These are phyloP conservation scores for Penicilliopsis zonata DNA, from an alignment of 495 filamentous ascomycete species.

Conservation along the genomic window DNA sequence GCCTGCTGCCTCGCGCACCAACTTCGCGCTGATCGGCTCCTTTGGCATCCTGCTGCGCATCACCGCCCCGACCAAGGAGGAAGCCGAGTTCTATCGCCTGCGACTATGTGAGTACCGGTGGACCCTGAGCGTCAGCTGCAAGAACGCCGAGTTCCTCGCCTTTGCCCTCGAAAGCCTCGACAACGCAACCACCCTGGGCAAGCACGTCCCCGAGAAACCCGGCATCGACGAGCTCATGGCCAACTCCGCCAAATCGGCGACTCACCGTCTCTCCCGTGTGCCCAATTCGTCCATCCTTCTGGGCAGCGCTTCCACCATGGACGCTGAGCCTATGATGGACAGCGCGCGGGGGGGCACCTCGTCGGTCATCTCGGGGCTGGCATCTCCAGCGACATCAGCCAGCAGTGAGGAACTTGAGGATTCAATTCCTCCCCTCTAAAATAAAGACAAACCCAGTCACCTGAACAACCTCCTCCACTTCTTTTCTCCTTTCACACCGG, in stretches of 20 bases:
- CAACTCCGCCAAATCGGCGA: slow-evolving; percentile 16
- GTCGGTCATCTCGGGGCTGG: slow-evolving; percentile 19
- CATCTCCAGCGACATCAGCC: slow-evolving; percentile 20
- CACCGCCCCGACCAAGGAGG: slow-evolving; percentile 73
- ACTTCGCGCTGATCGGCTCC: slow-evolving; percentile 43
- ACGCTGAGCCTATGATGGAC: slow-evolving; percentile 4
- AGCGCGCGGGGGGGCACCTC: slow-evolving; percentile 12
- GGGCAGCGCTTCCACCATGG: slow-evolving; percentile 10
- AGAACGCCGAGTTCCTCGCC: slow-evolving; percentile 59
- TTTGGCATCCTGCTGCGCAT: slow-evolving; percentile 66
- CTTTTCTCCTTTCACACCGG: neutral
- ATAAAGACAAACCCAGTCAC: no score
- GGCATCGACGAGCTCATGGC: slow-evolving; percentile 38
- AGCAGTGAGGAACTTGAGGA: slow-evolving; percentile 14
- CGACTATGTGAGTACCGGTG: slow-evolving; percentile 83
- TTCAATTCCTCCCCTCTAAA: slow-evolving; percentile 8
- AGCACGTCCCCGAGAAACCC: slow-evolving; percentile 35
- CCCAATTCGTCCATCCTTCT: slow-evolving; percentile 1
- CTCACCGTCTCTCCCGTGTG: slow-evolving; percentile 4
- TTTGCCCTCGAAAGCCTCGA: slow-evolving; percentile 39
- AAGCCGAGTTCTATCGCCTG: slow-evolving; percentile 89
- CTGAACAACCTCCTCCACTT: no score
- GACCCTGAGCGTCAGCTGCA: slow-evolving; percentile 78
- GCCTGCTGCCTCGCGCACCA: slow-evolving; percentile 39
- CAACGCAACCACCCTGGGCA: slow-evolving; percentile 31